These are phyloP conservation scores for Mycena haematopus DNA, from an alignment of 768 basidiomycete genomes.

Conservation along the genomic window DNA sequence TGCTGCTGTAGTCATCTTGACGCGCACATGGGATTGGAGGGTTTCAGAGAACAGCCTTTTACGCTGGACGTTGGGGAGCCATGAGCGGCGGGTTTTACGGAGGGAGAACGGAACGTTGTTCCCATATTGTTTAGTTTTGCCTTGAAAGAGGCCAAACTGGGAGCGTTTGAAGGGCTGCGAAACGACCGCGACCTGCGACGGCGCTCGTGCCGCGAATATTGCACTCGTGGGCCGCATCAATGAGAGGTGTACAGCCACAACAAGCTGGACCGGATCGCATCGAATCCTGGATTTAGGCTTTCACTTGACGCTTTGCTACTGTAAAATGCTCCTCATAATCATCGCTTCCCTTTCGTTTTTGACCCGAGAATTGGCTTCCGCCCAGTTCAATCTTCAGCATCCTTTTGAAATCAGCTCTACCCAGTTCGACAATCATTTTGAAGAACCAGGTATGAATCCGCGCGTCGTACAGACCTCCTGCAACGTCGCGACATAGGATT, in stretches of 20 bases:
- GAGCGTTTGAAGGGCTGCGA: constrained; percentile 83
- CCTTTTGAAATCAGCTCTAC: not conserved
- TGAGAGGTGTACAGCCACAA: constrained; percentile 4
- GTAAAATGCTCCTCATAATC: not conserved
- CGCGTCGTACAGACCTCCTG: not conserved
- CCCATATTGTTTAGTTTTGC: constrained; percentile 78
- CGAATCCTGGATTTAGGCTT: too few species aligned
- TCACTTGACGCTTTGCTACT: too few species aligned
- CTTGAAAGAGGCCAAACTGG: constrained; percentile 83
- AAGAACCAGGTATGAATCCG: constrained; percentile 3
- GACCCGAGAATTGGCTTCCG: not conserved
- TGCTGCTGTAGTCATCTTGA: constrained; percentile 80
- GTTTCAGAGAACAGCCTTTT: constrained; percentile 76
- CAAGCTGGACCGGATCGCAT: too few species aligned
- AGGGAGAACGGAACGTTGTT: constrained; percentile 92
- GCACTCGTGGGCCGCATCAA: constrained; percentile 16
- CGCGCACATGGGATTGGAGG: constrained; percentile 59
- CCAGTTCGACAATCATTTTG: constrained; percentile 10
- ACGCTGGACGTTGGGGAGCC: constrained; percentile 87
- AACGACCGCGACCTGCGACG: constrained; percentile 40
- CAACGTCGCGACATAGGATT: not conserved
- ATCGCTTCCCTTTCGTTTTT: not conserved
- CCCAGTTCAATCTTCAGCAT: not conserved
- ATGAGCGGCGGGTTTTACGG: constrained; percentile 85
- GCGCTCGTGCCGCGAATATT: constrained; percentile 10